Percentiles rank a stretch among this genome's conserved stretches.
phyloP scores from a whole-genome alignment of 495 filamentous ascomycete genomes.

The Aspergillus homomorphus region DNA sequence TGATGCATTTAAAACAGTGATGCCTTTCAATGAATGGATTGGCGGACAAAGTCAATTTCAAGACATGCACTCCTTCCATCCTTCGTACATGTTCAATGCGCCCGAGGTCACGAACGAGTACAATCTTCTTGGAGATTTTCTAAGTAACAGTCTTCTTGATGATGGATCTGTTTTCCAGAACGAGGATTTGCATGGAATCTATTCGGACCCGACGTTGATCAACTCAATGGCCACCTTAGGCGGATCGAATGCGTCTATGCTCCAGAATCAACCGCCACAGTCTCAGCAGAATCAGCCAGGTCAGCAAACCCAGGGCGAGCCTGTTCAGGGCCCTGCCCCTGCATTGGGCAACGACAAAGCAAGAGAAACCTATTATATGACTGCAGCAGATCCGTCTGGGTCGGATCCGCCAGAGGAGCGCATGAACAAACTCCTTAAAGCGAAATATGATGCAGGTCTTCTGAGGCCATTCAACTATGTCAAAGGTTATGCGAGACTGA shows the following conservation, averaged over 20 bases:
- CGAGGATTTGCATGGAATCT: slow-evolving; percentile 56
- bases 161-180: slow-evolving; percentile 65
- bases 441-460: slow-evolving; percentile 92
- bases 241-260: slow-evolving; percentile 28
- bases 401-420: slow-evolving; percentile 89
- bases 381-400: slow-evolving; percentile 90
- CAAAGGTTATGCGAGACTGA: slow-evolving; percentile 86
- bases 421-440: slow-evolving; percentile 90
- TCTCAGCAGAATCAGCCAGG: slow-evolving; percentile 40
- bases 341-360: slow-evolving; percentile 72
- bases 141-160: slow-evolving; percentile 82
- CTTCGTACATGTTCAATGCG: slow-evolving; percentile 92
- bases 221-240: slow-evolving; percentile 46
- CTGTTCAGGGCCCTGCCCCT: slow-evolving; percentile 58
- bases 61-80: slow-evolving; percentile 91
- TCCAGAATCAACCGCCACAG: slow-evolving; percentile 38
- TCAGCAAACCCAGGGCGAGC: slow-evolving; percentile 48
- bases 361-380: slow-evolving; percentile 89
- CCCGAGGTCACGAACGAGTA: slow-evolving; percentile 95
- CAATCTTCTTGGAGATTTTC: slow-evolving; percentile 92
- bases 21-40: slow-evolving; percentile 67
- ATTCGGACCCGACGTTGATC: slow-evolving; percentile 54
- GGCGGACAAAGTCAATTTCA: slow-evolving; percentile 77
- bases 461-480: slow-evolving; percentile 97
- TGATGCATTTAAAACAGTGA: slow-evolving; percentile 46